Evolutionary conservation across 179 eudicot genomes (phyloP), one percentile per base, ranked within the genome.

Genomic region (Spergularia azorica): DNA sequence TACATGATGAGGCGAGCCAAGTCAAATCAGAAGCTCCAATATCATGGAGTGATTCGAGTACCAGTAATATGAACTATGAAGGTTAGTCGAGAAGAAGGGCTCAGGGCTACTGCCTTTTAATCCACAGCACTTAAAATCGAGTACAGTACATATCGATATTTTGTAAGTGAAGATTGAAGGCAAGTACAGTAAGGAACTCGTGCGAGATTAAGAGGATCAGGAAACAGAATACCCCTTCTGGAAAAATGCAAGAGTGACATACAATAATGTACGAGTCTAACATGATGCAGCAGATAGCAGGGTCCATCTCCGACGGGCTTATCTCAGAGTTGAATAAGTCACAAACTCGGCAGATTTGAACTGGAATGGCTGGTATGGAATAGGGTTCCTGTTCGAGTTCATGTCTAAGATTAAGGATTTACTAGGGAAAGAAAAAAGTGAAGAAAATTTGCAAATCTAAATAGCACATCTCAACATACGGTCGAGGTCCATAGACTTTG

Each of bases 401-500:
- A 78, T 14, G 68, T 61, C 38, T 72, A 68, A 80, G 11, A 64
- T 74, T 43, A 77, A 16, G n/a, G 3, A 18, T 75, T 70, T 39
- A 51, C 65, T 38, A 16, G 17, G 14, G 39, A 43, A 63, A 38
- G 18, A 7, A 56, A 38, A 43, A 9, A 51, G 63, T 38, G n/a
- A 6, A 46, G 39, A 52, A 63, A 48, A 17, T 1, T 6, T 7
- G 26, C 39, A 61, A 50, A 43, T 26, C 9, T 16, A 74, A 69
- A 26, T 20, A 66, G 74, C 36, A 72, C 11, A 51, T 50, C 70
- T 13, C 11, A 55, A 87, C 98, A 71, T 84, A 94, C 97, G 86
- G 95, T 81, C 89, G 86, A 75, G 98, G 97, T 58, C 98, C 97
- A 79, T 88, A 92, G 81, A 92, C 97, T 92, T 95, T 95, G 74